phyloP scores from a whole-genome alignment of 345 rosid species.

The Citrus unshiu region DNA sequence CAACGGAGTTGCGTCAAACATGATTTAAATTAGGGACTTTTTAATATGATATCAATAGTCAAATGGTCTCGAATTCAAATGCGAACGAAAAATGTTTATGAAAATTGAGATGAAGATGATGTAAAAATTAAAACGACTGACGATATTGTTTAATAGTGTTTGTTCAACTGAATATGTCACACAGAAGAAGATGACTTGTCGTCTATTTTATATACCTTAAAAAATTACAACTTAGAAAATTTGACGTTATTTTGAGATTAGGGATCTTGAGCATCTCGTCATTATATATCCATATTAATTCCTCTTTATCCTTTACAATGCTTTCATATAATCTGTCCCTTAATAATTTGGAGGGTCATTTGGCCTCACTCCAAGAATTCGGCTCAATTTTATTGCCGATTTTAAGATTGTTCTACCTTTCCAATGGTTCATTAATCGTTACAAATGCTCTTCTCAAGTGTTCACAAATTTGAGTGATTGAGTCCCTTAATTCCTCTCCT shows the following conservation, averaged over 20 bases:
- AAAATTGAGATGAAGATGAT: no score
- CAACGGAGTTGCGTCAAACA: fast-evolving
- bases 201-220: no score
- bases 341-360: neutral
- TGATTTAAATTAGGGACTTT: no score
- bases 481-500: neutral
- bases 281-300: neutral
- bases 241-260: neutral
- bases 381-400: neutral
- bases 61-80: no score
- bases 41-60: neutral
- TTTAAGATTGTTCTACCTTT: no score
- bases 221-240: no score
- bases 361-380: neutral
- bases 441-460: neutral
- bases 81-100: no score
- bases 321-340: constrained; percentile 1
- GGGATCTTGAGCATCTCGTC: neutral
- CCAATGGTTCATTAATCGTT: no score
- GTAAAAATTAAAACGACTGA: no score
- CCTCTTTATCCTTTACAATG: neutral
- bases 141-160: no score
- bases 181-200: no score
- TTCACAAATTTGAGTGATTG: neutral
- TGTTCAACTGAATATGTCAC: no score